These are phyloP conservation scores for Polyporus arcularius DNA, from an alignment of 768 basidiomycete genomes.

Conservation along the genomic window DNA sequence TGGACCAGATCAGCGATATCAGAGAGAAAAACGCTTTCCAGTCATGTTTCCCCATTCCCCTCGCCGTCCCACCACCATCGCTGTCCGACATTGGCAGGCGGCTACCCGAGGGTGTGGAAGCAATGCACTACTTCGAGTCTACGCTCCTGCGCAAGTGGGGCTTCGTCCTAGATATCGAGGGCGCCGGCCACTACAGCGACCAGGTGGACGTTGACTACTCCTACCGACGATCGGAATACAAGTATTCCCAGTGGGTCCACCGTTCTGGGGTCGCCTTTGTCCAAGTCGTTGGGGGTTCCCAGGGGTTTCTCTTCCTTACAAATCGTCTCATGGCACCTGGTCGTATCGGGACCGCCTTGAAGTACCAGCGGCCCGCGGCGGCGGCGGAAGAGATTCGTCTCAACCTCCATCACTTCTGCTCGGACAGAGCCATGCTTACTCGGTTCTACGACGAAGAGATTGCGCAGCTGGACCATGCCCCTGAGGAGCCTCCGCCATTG, in stretches of 20 bases:
- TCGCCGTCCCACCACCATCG: conserved; percentile 75
- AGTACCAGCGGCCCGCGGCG: conserved; percentile 54
- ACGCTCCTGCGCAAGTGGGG: conserved; percentile 74
- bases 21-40: conserved; percentile 87
- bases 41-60: conserved; percentile 80
- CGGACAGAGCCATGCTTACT: conserved; percentile 51
- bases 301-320: conserved; percentile 87
- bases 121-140: conserved; percentile 78
- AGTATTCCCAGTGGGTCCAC: conserved; percentile 91
- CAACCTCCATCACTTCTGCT: conserved; percentile 66
- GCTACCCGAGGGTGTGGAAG: conserved; percentile 66
- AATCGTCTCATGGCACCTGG: conserved; percentile 82
- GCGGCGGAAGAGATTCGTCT: conserved; percentile 64
- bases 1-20: conserved; percentile 88
- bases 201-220: conserved; percentile 86
- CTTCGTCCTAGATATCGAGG: conserved; percentile 86
- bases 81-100: conserved; percentile 67
- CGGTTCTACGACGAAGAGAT: conserved; percentile 77
- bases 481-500: conserved; percentile 60
- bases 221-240: conserved; percentile 77
- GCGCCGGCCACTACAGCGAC: conserved; percentile 72
- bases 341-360: conserved; percentile 54
- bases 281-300: conserved; percentile 76
- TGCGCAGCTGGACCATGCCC: conserved; percentile 44
- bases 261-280: conserved; percentile 87